Evolutionary conservation across 371 early-diverging fungal species (phyloP).

Genomic region (Mucor indicus): DNA sequence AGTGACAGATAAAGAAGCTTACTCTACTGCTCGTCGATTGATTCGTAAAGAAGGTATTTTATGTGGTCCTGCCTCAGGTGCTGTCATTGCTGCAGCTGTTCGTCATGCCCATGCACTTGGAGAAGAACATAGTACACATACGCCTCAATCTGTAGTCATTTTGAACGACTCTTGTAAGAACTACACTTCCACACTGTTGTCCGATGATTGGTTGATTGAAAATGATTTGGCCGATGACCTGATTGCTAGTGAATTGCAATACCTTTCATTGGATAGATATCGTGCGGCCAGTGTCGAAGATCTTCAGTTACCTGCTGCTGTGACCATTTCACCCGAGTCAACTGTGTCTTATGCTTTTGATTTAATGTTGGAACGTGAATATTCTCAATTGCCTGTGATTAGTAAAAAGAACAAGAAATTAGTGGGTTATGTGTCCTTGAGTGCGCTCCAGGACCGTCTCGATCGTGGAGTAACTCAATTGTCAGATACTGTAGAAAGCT

Average conservation of each 20-base stretch:
- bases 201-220: conserved; percentile 75
- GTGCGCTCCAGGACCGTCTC: conserved; percentile 59
- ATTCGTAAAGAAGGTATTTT: conserved; percentile 66
- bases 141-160: conserved; percentile 48
- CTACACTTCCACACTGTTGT: conserved; percentile 67
- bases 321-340: conserved; percentile 61
- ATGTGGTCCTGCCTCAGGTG: conserved; percentile 74
- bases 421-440: conserved; percentile 76
- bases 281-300: conserved; percentile 85
- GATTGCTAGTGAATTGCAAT: conserved; percentile 57
- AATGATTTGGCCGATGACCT: conserved; percentile 70
- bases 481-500: conserved; percentile 48
- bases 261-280: conserved; percentile 63
- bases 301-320: conserved; percentile 79
- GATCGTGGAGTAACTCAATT: conserved; percentile 47
- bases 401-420: conserved; percentile 61
- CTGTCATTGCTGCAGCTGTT: conserved; percentile 66
- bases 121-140: conserved; percentile 24
- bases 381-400: conserved; percentile 85
- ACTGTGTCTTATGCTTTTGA: conserved; percentile 65
- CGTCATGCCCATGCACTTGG: conserved; percentile 39
- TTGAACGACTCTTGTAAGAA: conserved; percentile 71
- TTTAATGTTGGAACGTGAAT: conserved; percentile 79
- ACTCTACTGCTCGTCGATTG: conserved; percentile 67
- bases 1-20: conserved; percentile 71